Evolutionary conservation across 208 protist genomes (phyloP).

Genomic region (Acanthamoeba lenticulata): DNA sequence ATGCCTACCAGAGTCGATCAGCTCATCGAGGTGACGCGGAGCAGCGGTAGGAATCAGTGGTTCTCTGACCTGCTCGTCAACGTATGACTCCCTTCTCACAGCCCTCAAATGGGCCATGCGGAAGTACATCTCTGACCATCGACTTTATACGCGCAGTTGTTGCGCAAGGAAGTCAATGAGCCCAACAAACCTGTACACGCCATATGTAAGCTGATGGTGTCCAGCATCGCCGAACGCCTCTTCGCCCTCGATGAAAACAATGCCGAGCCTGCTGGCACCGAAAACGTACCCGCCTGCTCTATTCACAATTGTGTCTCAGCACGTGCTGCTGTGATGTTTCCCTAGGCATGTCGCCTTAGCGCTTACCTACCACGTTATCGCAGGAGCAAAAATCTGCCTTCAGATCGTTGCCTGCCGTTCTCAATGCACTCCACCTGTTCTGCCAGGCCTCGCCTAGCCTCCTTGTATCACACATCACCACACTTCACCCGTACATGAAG

Average conservation of each 20-base stretch:
- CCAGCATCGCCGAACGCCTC: constrained; percentile 26
- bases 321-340: too few relatives aligned
- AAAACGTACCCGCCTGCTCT: not conserved
- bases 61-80: constrained; percentile 5
- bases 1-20: constrained; percentile 28
- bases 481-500: constrained; percentile 60
- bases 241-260: not conserved
- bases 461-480: constrained; percentile 31
- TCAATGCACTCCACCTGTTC: constrained; percentile 28
- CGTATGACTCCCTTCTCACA: not conserved
- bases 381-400: constrained; percentile 14
- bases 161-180: not conserved
- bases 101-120: not conserved
- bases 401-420: constrained; percentile 10
- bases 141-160: too few relatives aligned
- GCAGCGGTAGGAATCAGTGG: not conserved
- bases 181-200: not conserved
- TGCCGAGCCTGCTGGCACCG: not conserved
- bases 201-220: not conserved
- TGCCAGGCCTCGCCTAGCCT: constrained; percentile 21
- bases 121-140: too few relatives aligned
- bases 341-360: too few relatives aligned
- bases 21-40: constrained; percentile 5
- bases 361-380: too few relatives aligned
- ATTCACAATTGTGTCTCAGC: not conserved